phyloP scores from a whole-genome alignment of 805 yeast genomes.

The Lachancea sp. region DNA sequence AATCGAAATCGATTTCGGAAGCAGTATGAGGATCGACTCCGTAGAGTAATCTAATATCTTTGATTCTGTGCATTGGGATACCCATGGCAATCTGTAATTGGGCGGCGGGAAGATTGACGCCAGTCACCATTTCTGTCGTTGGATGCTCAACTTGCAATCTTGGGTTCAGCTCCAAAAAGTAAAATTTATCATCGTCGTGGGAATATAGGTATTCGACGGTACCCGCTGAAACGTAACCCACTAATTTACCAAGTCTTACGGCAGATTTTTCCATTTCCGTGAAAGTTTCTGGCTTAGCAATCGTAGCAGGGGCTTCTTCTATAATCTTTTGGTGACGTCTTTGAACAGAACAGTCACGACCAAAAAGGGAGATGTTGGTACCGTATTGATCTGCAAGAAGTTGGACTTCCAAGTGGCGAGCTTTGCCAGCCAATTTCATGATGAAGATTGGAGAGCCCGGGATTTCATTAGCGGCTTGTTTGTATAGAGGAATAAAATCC shows the following conservation, averaged over 20 bases:
- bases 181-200: constrained; percentile 88
- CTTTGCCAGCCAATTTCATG: constrained; percentile 95
- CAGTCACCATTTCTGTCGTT: constrained; percentile 98
- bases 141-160: constrained; percentile 99
- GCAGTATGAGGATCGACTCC: constrained; percentile 95
- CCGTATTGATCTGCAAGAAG: constrained; percentile 97
- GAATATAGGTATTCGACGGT: constrained; percentile 97
- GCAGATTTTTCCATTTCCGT: constrained; percentile 94
- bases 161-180: constrained; percentile 94
- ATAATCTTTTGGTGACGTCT: constrained; percentile 98
- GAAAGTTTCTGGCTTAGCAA: constrained; percentile 83
- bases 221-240: constrained; percentile 98
- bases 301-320: constrained; percentile 98
- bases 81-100: constrained; percentile 99
- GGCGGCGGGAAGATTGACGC: constrained; percentile 96
- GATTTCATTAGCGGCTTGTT: constrained; percentile 94
- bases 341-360: constrained; percentile 99
- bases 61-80: constrained; percentile 90
- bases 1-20: constrained; percentile 85
- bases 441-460: constrained; percentile 99
- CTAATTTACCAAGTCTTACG: constrained; percentile 90
- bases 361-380: constrained; percentile 92
- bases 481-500: constrained; percentile 68
- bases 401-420: constrained; percentile 98
- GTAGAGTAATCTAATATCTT: constrained; percentile 85